Evolutionary conservation across 2,329 filamentous ascomycete genomes (phyloP).

Genomic region (Neofusicoccum parvum): DNA sequence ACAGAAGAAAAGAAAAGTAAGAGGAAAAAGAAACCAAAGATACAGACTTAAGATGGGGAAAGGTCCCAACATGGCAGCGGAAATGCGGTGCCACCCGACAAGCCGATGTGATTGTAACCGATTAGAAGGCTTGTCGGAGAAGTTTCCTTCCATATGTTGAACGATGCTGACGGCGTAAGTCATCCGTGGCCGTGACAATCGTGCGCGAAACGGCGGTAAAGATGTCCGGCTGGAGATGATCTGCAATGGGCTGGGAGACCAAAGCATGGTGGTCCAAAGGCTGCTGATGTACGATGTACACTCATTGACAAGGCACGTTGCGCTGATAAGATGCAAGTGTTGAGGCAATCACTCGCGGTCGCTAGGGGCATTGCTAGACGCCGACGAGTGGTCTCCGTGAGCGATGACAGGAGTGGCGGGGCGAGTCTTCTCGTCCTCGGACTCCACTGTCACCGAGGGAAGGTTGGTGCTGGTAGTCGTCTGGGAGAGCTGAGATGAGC

Average conservation of each 20-base stretch:
- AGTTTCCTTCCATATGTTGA: constrained; percentile 17
- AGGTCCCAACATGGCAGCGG: constrained; percentile 19
- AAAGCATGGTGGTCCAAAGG: constrained; percentile 14
- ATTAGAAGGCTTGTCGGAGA: constrained; percentile 21
- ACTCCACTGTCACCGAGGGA: constrained; percentile 15
- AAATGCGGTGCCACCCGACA: constrained; percentile 19
- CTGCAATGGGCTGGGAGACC: constrained; percentile 10
- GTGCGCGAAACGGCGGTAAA: constrained; percentile 1
- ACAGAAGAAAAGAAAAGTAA: constrained; percentile 13
- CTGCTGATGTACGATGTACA: constrained; percentile 18
- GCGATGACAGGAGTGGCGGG: constrained; percentile 21
- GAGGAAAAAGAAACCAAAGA: constrained; percentile 18
- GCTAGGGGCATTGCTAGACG: constrained; percentile 22
- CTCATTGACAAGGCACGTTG: constrained; percentile 17
- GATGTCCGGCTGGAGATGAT: constrained; percentile 13
- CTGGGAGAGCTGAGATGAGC: constrained; percentile 18
- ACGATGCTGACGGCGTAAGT: constrained; percentile 1
- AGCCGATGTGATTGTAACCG: constrained; percentile 1
- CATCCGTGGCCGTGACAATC: constrained; percentile 2
- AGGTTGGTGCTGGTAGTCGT: constrained; percentile 9
- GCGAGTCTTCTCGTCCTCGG: constrained; percentile 18
- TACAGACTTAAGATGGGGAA: constrained; percentile 18
- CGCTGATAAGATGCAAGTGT: not conserved
- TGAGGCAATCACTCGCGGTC: constrained; percentile 18
- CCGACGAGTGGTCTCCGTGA: constrained; percentile 21